phyloP scores from a whole-genome alignment of 441 rosid genomes.

The Euphorbia celastroides region DNA sequence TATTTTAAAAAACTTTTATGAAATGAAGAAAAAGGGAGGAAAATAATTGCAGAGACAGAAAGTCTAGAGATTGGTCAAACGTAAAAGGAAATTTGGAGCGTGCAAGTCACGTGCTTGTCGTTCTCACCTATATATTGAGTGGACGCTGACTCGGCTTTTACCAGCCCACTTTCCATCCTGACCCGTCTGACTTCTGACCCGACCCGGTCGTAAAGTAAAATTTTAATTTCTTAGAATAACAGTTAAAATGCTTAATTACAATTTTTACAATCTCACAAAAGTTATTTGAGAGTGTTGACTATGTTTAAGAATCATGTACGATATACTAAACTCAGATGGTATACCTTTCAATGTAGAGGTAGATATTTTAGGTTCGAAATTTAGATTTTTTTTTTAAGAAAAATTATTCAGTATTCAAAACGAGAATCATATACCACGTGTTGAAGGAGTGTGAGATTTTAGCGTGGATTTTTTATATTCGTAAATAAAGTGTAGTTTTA shows the following conservation, averaged over 20 bases:
- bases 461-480: too few relatives aligned
- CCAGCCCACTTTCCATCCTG: background rate
- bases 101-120: slow-evolving; percentile 6
- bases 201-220: background rate
- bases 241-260: background rate
- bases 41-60: slow-evolving; percentile 1
- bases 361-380: too few relatives aligned
- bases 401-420: too few relatives aligned
- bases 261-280: too few relatives aligned
- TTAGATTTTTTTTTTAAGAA: too few relatives aligned
- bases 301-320: too few relatives aligned
- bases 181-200: background rate
- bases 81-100: background rate
- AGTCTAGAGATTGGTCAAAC: slow-evolving; percentile 5
- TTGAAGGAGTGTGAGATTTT: too few relatives aligned
- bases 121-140: slow-evolving; percentile 6
- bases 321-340: too few relatives aligned
- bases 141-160: slow-evolving; percentile 6
- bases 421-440: too few relatives aligned
- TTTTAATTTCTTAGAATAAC: background rate
- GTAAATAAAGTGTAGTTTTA: too few relatives aligned
- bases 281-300: too few relatives aligned
- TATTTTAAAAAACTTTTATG: background rate
- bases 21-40: background rate
- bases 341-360: too few relatives aligned